Percentiles rank a stretch among this genome's conserved stretches.
phyloP scores from a whole-genome alignment of 306 rosid species.

The Lathyrus tuberosus region DNA sequence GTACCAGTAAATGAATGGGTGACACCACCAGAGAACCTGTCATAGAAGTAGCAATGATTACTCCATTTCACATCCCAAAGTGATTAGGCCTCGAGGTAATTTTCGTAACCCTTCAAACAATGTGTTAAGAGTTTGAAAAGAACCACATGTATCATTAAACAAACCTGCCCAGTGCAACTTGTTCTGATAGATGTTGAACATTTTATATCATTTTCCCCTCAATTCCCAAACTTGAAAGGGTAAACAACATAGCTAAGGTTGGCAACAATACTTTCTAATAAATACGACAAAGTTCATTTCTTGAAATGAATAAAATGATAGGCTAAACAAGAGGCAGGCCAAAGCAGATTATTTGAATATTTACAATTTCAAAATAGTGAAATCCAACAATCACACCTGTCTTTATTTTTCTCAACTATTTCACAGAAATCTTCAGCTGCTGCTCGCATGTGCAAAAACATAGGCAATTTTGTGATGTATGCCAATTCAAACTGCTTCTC shows the following conservation, averaged over 20 bases:
- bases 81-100: conserved; percentile 26
- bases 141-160: conserved; percentile 1
- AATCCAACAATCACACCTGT: conserved; percentile 55
- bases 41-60: conserved; percentile 33
- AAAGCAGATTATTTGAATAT: conserved; percentile 32
- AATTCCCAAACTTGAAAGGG: conserved; percentile 32
- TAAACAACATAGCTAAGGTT: conserved; percentile 15
- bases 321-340: conserved; percentile 14
- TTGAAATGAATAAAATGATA: conserved; percentile 26
- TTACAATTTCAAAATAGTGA: conserved; percentile 5
- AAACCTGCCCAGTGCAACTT: conserved; percentile 2
- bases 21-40: conserved; percentile 82
- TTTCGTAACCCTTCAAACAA: conserved; percentile 15
- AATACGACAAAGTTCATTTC: conserved; percentile 18
- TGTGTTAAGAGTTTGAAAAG: conserved; percentile 20
- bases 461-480: conserved; percentile 73
- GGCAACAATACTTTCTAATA: conserved; percentile 12
- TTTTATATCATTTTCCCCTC: conserved; percentile 9
- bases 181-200: background rate
- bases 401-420: conserved; percentile 69
- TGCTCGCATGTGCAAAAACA: conserved; percentile 97
- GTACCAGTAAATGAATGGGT: conserved; percentile 91
- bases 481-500: conserved; percentile 96
- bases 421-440: conserved; percentile 94
- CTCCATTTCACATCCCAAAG: conserved; percentile 26